phyloP scores from a whole-genome alignment of 2,329 filamentous ascomycete species.

The Paecilomyces sp. region DNA sequence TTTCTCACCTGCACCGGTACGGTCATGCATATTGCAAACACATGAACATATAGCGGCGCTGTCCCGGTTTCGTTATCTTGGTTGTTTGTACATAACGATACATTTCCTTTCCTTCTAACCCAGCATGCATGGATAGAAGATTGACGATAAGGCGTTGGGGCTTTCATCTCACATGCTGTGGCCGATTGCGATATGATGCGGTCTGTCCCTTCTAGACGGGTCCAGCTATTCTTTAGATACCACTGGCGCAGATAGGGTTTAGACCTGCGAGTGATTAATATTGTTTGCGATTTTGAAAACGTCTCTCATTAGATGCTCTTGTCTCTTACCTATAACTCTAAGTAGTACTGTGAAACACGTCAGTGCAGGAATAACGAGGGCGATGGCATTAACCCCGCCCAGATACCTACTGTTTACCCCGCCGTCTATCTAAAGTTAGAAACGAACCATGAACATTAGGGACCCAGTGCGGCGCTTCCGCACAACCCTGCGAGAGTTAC shows the following conservation, averaged over 20 bases:
- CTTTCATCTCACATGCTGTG: not conserved
- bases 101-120: not conserved
- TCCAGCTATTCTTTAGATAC: not conserved
- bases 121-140: not conserved
- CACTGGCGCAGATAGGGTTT: not conserved
- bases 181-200: not conserved
- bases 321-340: no score
- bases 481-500: not conserved
- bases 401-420: not conserved
- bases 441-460: not conserved
- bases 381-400: no score
- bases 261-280: not conserved
- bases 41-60: not conserved
- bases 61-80: not conserved
- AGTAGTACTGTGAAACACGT: no score
- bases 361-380: no score
- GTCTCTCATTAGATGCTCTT: not conserved
- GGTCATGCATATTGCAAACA: not conserved
- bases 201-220: not conserved
- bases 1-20: not conserved
- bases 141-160: not conserved
- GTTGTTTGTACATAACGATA: not conserved
- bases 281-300: not conserved
- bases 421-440: not conserved
- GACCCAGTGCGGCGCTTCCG: not conserved